phyloP scores from a whole-genome alignment of 768 basidiomycete genomes.

The Cyclocybe aegerita region DNA sequence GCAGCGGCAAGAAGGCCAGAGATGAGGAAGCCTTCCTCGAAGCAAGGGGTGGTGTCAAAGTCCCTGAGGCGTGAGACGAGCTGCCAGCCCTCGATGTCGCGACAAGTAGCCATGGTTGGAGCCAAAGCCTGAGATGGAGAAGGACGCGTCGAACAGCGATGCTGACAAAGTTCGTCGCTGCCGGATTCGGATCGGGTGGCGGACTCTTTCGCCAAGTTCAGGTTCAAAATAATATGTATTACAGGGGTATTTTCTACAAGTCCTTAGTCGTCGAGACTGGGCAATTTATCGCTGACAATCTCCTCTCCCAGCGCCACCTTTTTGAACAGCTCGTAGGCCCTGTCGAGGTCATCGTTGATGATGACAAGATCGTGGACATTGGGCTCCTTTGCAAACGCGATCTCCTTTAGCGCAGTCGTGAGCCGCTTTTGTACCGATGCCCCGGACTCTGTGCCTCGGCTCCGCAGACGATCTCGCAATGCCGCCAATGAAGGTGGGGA shows the following conservation, averaged over 20 bases:
- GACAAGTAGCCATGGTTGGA: slow-evolving; percentile 43
- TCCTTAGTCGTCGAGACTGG: slow-evolving; percentile 55
- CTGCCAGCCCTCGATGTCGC: slow-evolving; percentile 64
- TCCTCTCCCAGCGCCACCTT: slow-evolving; percentile 71
- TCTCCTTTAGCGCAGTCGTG: slow-evolving; percentile 73
- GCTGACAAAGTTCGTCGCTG: no score
- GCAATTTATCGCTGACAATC: slow-evolving; percentile 61
- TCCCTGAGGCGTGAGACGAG: slow-evolving; percentile 54
- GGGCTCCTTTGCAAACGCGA: slow-evolving; percentile 79
- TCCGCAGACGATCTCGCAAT: slow-evolving; percentile 68
- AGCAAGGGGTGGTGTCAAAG: slow-evolving; percentile 82
- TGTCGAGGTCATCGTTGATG: slow-evolving; percentile 87
- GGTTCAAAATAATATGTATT: background rate
- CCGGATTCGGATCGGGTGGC: no score
- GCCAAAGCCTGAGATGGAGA: slow-evolving; percentile 3
- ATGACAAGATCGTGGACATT: slow-evolving; percentile 80
- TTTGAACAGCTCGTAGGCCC: slow-evolving; percentile 78
- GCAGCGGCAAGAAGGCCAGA: slow-evolving; percentile 49
- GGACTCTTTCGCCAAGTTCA: background rate
- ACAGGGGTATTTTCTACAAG: no score
- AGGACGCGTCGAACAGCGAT: background rate
- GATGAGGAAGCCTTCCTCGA: slow-evolving; percentile 71
- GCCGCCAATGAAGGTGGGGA: slow-evolving; percentile 79
- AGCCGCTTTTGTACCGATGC: slow-evolving; percentile 73
- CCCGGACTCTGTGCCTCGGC: slow-evolving; percentile 84